Conservation (phyloP, 164 flowering plant species). For the Berberis vulgaris region DNA sequence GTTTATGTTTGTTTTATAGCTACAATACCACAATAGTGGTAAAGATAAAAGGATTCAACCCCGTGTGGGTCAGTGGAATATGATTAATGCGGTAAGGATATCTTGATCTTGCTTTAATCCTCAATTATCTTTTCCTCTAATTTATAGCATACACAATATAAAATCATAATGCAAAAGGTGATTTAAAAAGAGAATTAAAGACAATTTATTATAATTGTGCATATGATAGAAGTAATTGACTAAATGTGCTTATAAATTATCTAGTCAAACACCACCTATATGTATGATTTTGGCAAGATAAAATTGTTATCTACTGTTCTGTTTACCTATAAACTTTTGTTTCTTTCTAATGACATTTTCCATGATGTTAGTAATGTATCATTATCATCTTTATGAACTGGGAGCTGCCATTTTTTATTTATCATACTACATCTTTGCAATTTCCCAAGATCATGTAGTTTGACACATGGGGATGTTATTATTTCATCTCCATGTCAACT, state of each 20-base stretch:
- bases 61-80: slow-evolving; percentile 77
- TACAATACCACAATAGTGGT: slow-evolving; percentile 62
- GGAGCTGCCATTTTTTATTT: no score
- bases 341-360: not conserved
- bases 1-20: slow-evolving; percentile 25
- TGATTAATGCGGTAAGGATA: slow-evolving; percentile 62
- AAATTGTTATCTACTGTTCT: not conserved
- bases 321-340: not conserved
- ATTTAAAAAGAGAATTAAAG: not conserved
- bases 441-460: no score
- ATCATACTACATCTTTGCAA: no score
- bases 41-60: slow-evolving; percentile 44
- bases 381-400: not conserved
- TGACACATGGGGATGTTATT: no score
- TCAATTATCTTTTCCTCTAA: not conserved
- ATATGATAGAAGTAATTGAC: not conserved
- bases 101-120: not conserved
- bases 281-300: no score
- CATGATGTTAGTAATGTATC: no score
- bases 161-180: not conserved
- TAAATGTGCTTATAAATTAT: no score
- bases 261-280: no score
- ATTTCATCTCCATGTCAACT: no score
- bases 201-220: not conserved
- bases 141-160: not conserved